Percentiles rank a stretch among this genome's conserved stretches.
These are phyloP conservation scores for Davidsoniella australis DNA, from an alignment of 2,329 filamentous ascomycete species.

Conservation along the genomic window DNA sequence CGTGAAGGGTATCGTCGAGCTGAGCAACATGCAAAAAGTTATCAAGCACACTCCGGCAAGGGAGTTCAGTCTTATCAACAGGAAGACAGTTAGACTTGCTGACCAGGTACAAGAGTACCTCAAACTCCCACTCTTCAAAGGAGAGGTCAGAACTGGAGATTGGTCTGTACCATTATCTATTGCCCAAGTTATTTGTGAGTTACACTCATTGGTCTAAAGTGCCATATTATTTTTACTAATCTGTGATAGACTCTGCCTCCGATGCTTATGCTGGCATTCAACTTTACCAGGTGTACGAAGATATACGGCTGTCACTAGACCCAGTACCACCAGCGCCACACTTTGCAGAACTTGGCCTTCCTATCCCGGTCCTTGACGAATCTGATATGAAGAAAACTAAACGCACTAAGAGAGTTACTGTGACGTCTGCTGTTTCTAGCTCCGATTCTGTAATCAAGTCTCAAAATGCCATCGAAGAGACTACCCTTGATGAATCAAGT, in stretches of 20 bases:
- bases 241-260: constrained; percentile 52
- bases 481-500: constrained; percentile 3
- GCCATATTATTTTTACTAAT: neutral
- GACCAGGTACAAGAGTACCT: constrained; percentile 55
- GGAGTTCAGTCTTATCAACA: constrained; percentile 41
- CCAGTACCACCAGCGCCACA: constrained; percentile 56
- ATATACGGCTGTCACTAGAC: constrained; percentile 44
- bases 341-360: constrained; percentile 47
- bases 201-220: neutral
- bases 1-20: constrained; percentile 53
- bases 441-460: neutral
- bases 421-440: neutral
- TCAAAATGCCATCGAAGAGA: neutral
- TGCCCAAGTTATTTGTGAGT: constrained; percentile 54
- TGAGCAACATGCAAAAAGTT: constrained; percentile 67
- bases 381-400: constrained; percentile 17
- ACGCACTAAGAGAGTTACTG: neutral
- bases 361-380: constrained; percentile 39
- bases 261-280: constrained; percentile 69
- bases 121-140: constrained; percentile 60
- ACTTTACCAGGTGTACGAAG: constrained; percentile 55
- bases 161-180: constrained; percentile 50
- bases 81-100: constrained; percentile 46
- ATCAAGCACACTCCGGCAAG: constrained; percentile 45
- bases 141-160: constrained; percentile 52